phyloP scores from a whole-genome alignment of 352 stramenopile genomes.

The Globisporangium carolinianum region DNA sequence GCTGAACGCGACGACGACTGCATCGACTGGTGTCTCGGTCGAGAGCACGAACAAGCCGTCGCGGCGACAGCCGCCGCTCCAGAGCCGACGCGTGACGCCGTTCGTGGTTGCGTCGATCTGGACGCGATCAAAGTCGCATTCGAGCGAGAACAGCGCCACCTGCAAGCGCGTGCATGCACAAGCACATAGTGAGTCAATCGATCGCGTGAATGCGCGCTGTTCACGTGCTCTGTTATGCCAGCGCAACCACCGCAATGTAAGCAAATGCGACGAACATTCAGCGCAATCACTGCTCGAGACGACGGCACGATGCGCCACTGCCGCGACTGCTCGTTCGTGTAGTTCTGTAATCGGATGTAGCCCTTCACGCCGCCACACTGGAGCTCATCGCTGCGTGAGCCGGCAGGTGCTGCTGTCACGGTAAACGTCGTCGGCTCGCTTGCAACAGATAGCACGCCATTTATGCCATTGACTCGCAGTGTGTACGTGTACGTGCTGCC shows the following conservation, averaged over 20 bases:
- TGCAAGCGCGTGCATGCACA: conserved; percentile 3
- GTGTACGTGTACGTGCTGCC: conserved; percentile 38
- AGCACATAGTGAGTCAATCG: background rate
- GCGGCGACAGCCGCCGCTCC: conserved; percentile 44
- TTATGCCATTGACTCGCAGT: conserved; percentile 14
- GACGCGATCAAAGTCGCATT: conserved; percentile 50
- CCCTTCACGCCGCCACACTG: conserved; percentile 25
- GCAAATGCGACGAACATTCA: conserved; percentile 24
- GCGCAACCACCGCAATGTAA: background rate
- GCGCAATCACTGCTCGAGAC: conserved; percentile 15
- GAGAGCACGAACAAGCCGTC: conserved; percentile 31
- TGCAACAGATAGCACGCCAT: conserved; percentile 13
- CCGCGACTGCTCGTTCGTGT: conserved; percentile 23
- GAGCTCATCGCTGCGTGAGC: conserved; percentile 14
- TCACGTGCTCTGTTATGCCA: too few species aligned
- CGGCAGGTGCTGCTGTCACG: conserved; percentile 1
- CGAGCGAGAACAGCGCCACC: conserved; percentile 42
- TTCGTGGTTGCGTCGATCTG: conserved; percentile 16
- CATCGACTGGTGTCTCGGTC: conserved; percentile 21
- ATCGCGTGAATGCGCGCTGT: too few species aligned
- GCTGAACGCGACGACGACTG: conserved; percentile 26
- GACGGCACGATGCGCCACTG: conserved; percentile 33
- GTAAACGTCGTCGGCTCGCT: conserved; percentile 26
- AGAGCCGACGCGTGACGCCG: conserved; percentile 18
- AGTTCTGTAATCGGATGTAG: conserved; percentile 29